A percentile compares a stretch with the other conserved stretches of the same genome.
phyloP scores from a whole-genome alignment of 768 basidiomycete species.

The Clitopilus hobsonii region DNA sequence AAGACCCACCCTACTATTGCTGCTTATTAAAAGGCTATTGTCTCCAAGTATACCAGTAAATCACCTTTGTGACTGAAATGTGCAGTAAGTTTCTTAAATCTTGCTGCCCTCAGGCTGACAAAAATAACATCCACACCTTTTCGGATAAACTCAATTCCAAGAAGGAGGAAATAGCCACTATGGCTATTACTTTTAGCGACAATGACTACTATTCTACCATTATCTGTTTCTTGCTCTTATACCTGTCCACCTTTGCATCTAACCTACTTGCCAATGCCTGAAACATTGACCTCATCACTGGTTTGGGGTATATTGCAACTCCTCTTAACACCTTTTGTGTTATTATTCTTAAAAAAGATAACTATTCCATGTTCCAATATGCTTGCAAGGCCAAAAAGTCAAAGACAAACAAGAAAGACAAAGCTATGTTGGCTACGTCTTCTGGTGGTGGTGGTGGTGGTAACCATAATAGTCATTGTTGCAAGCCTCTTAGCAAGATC shows the following conservation, averaged over 20 bases:
- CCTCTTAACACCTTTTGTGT: slow-evolving; percentile 16
- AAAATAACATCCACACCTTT: slow-evolving; percentile 22
- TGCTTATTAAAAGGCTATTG: slow-evolving; percentile 25
- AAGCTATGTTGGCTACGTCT: slow-evolving; percentile 13
- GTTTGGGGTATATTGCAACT: neutral
- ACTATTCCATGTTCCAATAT: slow-evolving; percentile 11
- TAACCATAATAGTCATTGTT: slow-evolving; percentile 1
- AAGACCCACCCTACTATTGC: slow-evolving; percentile 19
- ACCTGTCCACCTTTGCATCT: slow-evolving; percentile 23
- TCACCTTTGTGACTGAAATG: slow-evolving; percentile 22
- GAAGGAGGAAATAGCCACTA: slow-evolving; percentile 18
- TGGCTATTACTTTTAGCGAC: slow-evolving; percentile 23
- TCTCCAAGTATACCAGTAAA: slow-evolving; percentile 25
- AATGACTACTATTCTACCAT: slow-evolving; percentile 27
- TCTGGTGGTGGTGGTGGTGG: slow-evolving; percentile 5
- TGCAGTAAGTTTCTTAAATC: slow-evolving; percentile 21
- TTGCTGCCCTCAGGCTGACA: slow-evolving; percentile 20
- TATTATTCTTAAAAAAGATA: slow-evolving; percentile 23
- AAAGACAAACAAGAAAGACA: slow-evolving; percentile 11
- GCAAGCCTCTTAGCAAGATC: slow-evolving; percentile 3
- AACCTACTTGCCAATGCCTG: slow-evolving; percentile 15
- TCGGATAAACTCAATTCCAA: slow-evolving; percentile 17
- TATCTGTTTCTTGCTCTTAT: slow-evolving; percentile 21
- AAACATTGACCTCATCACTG: slow-evolving; percentile 2
- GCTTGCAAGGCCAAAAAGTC: neutral